Evolutionary conservation across 371 early-diverging fungal genomes (phyloP), one percentile per base, ranked within the genome.

Genomic region (Mucor racemosus): DNA sequence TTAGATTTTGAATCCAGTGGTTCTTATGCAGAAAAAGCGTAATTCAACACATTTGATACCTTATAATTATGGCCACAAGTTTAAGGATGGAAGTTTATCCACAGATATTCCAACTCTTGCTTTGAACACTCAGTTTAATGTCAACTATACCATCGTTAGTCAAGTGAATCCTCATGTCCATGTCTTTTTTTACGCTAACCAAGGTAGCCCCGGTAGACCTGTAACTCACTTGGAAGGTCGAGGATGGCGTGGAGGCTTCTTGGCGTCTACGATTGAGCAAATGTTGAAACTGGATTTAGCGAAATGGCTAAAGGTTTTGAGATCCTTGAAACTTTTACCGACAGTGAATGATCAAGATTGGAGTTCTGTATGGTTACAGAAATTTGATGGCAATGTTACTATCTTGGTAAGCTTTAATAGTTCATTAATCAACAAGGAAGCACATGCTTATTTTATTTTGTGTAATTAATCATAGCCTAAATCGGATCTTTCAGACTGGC

Each of bases 81-180:
- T 93, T 89, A 89, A 94, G 56, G 97, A 96, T 76, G 98, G 98
- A 1, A 90, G 90, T 48, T 79, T 98, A 50, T 85, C 90, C 26
- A 90, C 89, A 19, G 98, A 97, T 72, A 92, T 97, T 15, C 94
- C 94, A 7, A 79, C 86, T n/a, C 79, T 84, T 53, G 85, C 90
- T 10, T 73, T 96, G 64, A 84, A 91, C 39, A 89, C 91, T 42
- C 84, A 88, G 63, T 94, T 94, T 65, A 91, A 94, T 69, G 94
- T 97, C 65, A 94, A 91, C 58, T 94, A 91, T 76, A 93, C 93
- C 5, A 88, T 97, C 41, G 97, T 97, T 14, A 86, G 88, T 60
- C 86, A 96, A 88, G 95, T 95, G 44, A 97, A 97, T 72, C 97
- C 97, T 9, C 97, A 97, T 71, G 83, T 98, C 8, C 84, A 87